phyloP scores from a whole-genome alignment of 2,329 filamentous ascomycete genomes.

The Elsinoe fawcettii region DNA sequence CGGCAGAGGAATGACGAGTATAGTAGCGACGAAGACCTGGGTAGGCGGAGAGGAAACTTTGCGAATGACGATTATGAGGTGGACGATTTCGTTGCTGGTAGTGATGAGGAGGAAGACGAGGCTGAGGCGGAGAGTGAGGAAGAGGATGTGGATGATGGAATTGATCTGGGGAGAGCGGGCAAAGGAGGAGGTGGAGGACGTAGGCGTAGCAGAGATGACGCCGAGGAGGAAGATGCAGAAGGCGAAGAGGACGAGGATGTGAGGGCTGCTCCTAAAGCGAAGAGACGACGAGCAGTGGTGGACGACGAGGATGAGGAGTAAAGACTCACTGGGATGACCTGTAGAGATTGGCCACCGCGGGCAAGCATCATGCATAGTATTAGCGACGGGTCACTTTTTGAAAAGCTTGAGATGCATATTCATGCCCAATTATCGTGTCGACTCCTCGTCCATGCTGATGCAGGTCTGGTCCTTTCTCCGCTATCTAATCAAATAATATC shows the following conservation, averaged over 20 bases:
- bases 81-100: slow-evolving; percentile 69
- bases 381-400: neutral
- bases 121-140: slow-evolving; percentile 51
- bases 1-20: slow-evolving; percentile 38
- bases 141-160: slow-evolving; percentile 39
- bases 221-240: slow-evolving; percentile 32
- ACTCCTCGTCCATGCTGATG: slow-evolving; percentile 11
- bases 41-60: slow-evolving; percentile 53
- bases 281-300: slow-evolving; percentile 38
- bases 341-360: neutral
- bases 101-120: slow-evolving; percentile 59
- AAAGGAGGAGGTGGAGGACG: neutral
- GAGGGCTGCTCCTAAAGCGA: slow-evolving; percentile 27
- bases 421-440: slow-evolving; percentile 7
- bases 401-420: slow-evolving; percentile 3
- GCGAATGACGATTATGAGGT: slow-evolving; percentile 69
- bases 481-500: slow-evolving; percentile 2
- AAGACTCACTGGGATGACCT: neutral
- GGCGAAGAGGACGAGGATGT: slow-evolving; percentile 26
- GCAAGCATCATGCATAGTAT: neutral
- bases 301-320: slow-evolving; percentile 41
- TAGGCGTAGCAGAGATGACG: slow-evolving; percentile 24
- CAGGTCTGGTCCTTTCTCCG: neutral
- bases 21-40: slow-evolving; percentile 73
- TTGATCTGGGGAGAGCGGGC: slow-evolving; percentile 26